Percentiles rank a stretch among this genome's conserved stretches.
These are phyloP conservation scores for Cytospora mali DNA, from an alignment of 2,329 filamentous ascomycete species.

Conservation along the genomic window DNA sequence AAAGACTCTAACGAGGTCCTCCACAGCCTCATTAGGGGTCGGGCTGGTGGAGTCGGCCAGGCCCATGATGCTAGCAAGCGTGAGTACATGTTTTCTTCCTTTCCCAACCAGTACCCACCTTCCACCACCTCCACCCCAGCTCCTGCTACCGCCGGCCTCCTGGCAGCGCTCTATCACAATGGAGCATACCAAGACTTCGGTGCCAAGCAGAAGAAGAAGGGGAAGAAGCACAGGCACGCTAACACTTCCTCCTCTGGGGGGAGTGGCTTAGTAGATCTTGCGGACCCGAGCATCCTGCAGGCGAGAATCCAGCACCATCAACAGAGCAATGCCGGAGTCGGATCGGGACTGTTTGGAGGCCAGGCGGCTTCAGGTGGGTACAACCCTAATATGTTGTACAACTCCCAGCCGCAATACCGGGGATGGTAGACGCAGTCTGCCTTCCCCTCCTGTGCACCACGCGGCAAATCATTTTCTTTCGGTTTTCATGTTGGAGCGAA, in stretches of 20 bases:
- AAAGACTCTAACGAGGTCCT: conserved; percentile 79
- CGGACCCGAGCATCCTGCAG: conserved; percentile 99
- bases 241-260: conserved; percentile 99
- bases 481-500: conserved; percentile 19
- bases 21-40: conserved; percentile 77
- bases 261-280: conserved; percentile 99
- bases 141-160: conserved; percentile 81
- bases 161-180: conserved; percentile 89
- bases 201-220: conserved; percentile 99
- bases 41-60: conserved; percentile 68
- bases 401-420: conserved; percentile 59
- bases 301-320: conserved; percentile 91
- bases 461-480: conserved; percentile 11
- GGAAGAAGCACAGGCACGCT: conserved; percentile 99
- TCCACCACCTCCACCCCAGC: conserved; percentile 80
- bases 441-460: neutral
- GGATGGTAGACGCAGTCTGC: conserved; percentile 57
- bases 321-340: conserved; percentile 79
- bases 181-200: conserved; percentile 88
- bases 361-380: conserved; percentile 89
- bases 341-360: conserved; percentile 87
- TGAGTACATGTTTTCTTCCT: conserved; percentile 97
- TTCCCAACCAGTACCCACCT: conserved; percentile 83
- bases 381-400: conserved; percentile 84
- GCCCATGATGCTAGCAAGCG: conserved; percentile 88